Percentiles rank a stretch among this genome's conserved stretches.
phyloP scores from a whole-genome alignment of 345 rosid genomes.

The Lumnitzera littorea region DNA sequence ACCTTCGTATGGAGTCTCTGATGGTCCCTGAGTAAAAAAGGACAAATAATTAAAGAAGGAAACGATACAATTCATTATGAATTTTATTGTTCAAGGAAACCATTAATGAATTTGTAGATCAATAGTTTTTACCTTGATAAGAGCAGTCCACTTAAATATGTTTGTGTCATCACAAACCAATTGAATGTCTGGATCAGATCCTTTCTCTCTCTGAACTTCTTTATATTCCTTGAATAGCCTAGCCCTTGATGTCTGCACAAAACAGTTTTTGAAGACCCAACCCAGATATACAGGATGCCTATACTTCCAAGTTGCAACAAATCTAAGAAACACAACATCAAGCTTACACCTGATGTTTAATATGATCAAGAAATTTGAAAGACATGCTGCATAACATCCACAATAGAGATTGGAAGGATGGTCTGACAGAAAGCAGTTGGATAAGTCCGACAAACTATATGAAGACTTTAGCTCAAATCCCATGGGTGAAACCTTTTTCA shows the following conservation, averaged over 20 bases:
- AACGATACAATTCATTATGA: neutral
- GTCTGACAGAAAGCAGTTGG: too few species aligned
- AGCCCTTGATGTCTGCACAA: slow-evolving; percentile 77
- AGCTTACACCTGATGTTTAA: slow-evolving; percentile 2
- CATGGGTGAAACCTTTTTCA: too few species aligned
- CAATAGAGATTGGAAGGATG: too few species aligned
- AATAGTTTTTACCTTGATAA: slow-evolving; percentile 59
- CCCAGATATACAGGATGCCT: too few species aligned
- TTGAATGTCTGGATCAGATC: slow-evolving; percentile 90
- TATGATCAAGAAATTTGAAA: neutral
- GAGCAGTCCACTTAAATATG: slow-evolving; percentile 98
- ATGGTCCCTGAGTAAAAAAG: slow-evolving; percentile 59
- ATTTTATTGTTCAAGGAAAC: neutral
- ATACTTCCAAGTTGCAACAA: neutral
- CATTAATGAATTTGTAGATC: neutral
- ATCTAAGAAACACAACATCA: neutral
- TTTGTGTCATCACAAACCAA: slow-evolving; percentile 90
- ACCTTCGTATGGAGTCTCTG: slow-evolving; percentile 97
- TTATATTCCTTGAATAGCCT: slow-evolving; percentile 95
- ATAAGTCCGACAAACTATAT: too few species aligned
- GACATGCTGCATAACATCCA: too few species aligned
- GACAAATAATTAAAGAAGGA: neutral
- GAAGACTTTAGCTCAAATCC: too few species aligned
- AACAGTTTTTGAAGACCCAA: neutral
- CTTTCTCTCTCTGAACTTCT: slow-evolving; percentile 92